Base-by-base conservation (phyloP, 2,329 filamentous ascomycete species). In the Diplodia intermedia region DNA sequence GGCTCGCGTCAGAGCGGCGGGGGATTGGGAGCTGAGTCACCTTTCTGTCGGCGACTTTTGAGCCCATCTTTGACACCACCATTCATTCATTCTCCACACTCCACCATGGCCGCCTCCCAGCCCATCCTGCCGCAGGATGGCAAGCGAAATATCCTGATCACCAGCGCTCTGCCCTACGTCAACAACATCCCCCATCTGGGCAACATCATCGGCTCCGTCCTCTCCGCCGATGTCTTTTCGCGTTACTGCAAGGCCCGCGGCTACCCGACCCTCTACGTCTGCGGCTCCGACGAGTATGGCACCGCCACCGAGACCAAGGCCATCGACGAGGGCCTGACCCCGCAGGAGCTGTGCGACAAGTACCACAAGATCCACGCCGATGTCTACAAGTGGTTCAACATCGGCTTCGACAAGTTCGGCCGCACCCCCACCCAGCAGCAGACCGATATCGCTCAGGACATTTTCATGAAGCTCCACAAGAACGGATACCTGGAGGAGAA, bases 271-370 rank as follows among this genome's bases (percentile, higher is more conserved):
- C 86, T 97, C 62, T 97, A 89, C 79, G 85, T 97, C 72, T 97
- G 94, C 80, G 93, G 93, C 68, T 92, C 89, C 63, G 94, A 97
- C 82, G 92, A 98, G 81, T 98, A 97, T 79, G 94, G 94, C 68
- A 98, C 94, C 14, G 94, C 94, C 26, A 97, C 94, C 38, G 94
- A 97, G 81, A 97, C 94, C 31, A 97, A 97, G 83, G 94, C 94
- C 4, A 88, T 97, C 50, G 93, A 97, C 78, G 93, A 95, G 78
- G 90, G 90, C 15, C 84, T 93, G 71, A 93, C 90, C 14, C 93
- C 94, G 26, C 86, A 91, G 74, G 87, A 94, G 76, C 88, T 98
- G 14, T 97, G 94, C 83, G 88, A 91, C 80, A 96, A 97, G 83
- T 97, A 96, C 84, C 92, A 96, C 82, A 89, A 88, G 74, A 89